phyloP scores from a whole-genome alignment of 1,284 basidiomycete species.

The Peniophora sp. region DNA sequence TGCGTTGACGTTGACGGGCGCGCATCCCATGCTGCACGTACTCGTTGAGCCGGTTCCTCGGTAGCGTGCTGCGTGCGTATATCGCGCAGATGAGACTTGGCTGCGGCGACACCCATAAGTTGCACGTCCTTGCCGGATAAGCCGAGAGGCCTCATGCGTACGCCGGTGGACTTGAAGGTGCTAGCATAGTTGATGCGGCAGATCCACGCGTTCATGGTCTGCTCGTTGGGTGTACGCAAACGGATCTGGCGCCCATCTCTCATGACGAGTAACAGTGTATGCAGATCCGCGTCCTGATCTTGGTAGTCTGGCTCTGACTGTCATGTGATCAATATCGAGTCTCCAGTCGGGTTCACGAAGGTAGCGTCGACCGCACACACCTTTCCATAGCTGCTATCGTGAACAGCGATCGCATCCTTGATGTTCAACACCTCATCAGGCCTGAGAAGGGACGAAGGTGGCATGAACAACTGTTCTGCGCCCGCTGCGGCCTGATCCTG shows the following conservation, averaged over 20 bases:
- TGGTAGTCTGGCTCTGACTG: constrained; percentile 22
- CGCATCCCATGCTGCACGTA: constrained; percentile 29
- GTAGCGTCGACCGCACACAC: constrained; percentile 27
- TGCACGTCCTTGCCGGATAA: constrained; percentile 67
- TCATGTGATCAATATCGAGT: background rate
- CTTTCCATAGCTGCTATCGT: constrained; percentile 71
- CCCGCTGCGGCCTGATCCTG: constrained; percentile 40
- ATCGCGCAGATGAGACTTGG: constrained; percentile 71
- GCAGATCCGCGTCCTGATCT: too few species aligned
- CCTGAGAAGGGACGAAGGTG: constrained; percentile 57
- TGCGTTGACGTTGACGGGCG: constrained; percentile 9
- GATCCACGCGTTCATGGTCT: constrained; percentile 89
- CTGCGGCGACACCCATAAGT: constrained; percentile 76
- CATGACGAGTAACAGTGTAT: constrained; percentile 74
- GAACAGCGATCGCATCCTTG: constrained; percentile 72
- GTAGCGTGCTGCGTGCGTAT: constrained; percentile 34
- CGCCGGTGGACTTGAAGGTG: constrained; percentile 81
- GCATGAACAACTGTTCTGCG: constrained; percentile 33
- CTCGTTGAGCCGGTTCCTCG: too few species aligned
- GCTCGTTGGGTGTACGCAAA: constrained; percentile 66
- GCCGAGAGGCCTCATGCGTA: constrained; percentile 72
- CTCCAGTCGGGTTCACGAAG: background rate
- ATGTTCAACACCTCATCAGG: constrained; percentile 87
- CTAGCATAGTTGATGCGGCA: constrained; percentile 92
- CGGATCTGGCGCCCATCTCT: constrained; percentile 76